Conservation (phyloP, 1,284 basidiomycete species). For the Ustilago cynodontis region DNA sequence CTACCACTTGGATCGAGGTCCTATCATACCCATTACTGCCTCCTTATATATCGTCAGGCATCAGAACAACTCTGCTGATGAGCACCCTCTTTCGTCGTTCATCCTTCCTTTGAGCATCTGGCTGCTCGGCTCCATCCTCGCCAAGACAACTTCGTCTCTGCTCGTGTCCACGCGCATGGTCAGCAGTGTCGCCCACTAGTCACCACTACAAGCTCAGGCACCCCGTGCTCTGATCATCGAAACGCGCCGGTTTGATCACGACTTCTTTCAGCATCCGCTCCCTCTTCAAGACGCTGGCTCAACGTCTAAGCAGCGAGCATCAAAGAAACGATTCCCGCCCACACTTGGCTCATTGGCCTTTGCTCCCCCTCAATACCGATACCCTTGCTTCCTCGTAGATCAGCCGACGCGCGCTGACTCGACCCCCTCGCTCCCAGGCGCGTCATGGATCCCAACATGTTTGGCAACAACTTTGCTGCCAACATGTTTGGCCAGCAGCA, state of each 20-base stretch:
- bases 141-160: neutral
- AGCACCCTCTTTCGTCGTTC: neutral
- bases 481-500: constrained; percentile 47
- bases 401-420: constrained; percentile 39
- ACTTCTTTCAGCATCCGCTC: too few species aligned
- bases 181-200: neutral
- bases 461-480: constrained; percentile 52
- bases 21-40: neutral
- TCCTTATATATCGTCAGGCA: neutral
- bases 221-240: neutral
- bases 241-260: neutral
- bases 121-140: neutral
- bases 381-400: constrained; percentile 10
- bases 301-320: too few species aligned
- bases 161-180: neutral
- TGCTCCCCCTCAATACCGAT: neutral
- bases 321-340: too few species aligned
- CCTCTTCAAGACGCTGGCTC: too few species aligned
- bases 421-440: constrained; percentile 19
- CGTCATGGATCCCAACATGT: constrained; percentile 56
- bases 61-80: neutral
- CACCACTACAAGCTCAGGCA: too few species aligned
- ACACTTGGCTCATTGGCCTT: too few species aligned
- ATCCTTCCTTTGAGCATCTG: neutral
- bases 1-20: neutral